Conservation (phyloP, 2,329 filamentous ascomycete genomes). For the Mariannaea sp. region DNA sequence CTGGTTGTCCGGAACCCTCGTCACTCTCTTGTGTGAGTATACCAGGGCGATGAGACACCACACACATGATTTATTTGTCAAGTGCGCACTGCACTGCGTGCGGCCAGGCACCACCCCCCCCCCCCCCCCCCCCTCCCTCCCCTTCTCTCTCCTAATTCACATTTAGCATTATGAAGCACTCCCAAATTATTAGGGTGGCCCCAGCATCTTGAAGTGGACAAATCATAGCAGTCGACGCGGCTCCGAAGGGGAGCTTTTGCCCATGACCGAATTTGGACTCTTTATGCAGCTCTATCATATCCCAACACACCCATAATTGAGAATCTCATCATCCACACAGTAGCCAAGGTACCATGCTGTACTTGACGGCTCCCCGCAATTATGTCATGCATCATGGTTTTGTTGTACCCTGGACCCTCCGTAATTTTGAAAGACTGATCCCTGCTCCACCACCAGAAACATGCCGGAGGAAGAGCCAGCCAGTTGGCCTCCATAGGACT, state of each 20-base stretch:
- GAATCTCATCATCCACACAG: constrained; percentile 29
- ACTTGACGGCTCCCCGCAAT: constrained; percentile 45
- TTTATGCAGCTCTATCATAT: constrained; percentile 27
- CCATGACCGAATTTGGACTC: constrained; percentile 31
- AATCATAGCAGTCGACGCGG: constrained; percentile 24
- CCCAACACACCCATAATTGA: not conserved
- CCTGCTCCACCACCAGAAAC: constrained; percentile 38
- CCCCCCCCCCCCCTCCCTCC: no score
- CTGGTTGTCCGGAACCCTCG: not conserved
- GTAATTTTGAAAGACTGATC: constrained; percentile 29
- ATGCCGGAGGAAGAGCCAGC: constrained; percentile 26
- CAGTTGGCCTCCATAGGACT: constrained; percentile 26
- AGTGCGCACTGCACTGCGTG: no score
- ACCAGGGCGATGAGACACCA: no score
- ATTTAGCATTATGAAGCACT: constrained; percentile 29
- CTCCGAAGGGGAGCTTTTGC: constrained; percentile 23
- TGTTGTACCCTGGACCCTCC: constrained; percentile 44
- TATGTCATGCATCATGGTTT: constrained; percentile 52
- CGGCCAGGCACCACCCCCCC: constrained; percentile 27
- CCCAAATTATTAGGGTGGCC: constrained; percentile 36
- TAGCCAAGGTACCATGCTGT: constrained; percentile 5
- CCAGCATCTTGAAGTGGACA: constrained; percentile 30
- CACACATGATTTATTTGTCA: no score
- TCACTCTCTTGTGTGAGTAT: not conserved
- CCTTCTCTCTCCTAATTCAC: no score